Evolutionary conservation across 257 asterid species (phyloP), one percentile per base, ranked within the genome.

Genomic region (Scutellaria baicalensis): DNA sequence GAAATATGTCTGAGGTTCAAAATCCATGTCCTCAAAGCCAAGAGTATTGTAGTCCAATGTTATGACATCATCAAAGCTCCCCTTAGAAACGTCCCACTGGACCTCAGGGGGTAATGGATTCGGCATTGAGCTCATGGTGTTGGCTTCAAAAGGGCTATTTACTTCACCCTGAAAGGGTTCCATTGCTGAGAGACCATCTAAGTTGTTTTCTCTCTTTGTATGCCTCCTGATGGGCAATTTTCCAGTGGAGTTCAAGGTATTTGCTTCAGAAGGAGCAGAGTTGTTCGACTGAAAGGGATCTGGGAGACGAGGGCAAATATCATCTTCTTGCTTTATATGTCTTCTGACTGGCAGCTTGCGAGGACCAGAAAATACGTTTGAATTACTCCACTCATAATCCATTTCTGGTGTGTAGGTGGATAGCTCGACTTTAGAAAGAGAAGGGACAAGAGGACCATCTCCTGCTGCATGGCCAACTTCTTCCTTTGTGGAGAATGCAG

Each of bases 1-100:
- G 80, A 92, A 91, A 72, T 85, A 91, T n/a, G 96, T 92, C 85
- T 92, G 96, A 47, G 97, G 97, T 77, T 92, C 97, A 49, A 92
- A 92, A 42, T 85, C 96, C 85, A 80, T 76, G 60, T 85, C 88
- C 45, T 84, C 93, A 21, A 66, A 79, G 59, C 70, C 83, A 71
- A 68, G 56, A 45, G 50, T 54, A 68, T 82, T 83, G 39, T 78
- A 83, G 76, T 84, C 84, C 77, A 84, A 59, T 56, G 78, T 66
- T 49, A 82, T 62, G 40, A 68, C 81, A 58, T 88, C 89, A 52
- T 81, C 92, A 12, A 78, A 77, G 54, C 68, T 85, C 56, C 74
- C 85, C 9, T 78, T 69, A 13, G 88, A 82, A 64, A 58, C 77
- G 62, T 78, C 85, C 96, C 93, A 87, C 31, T 87, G 88, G 71